phyloP scores from a whole-genome alignment of 2,329 filamentous ascomycete species.

The Ceratocystis alfenasii region DNA sequence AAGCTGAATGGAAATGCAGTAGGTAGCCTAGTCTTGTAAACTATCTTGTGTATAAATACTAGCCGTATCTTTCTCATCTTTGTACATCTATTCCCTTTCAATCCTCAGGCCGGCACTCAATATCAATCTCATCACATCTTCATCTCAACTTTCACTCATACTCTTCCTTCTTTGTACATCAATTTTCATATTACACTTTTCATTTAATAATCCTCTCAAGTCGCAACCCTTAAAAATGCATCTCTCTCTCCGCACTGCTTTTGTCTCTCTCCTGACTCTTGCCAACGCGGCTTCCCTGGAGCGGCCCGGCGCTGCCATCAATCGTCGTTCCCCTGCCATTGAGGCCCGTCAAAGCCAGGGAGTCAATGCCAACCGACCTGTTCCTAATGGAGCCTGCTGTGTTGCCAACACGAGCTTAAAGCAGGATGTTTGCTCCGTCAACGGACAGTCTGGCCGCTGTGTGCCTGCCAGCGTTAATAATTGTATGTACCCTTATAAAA shows the following conservation, averaged over 20 bases:
- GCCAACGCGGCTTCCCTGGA: slow-evolving; percentile 21
- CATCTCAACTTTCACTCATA: background rate
- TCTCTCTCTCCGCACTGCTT: slow-evolving; percentile 25
- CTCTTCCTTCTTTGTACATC: slow-evolving; percentile 17
- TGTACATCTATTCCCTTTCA: background rate
- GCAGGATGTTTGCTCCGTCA: slow-evolving; percentile 30
- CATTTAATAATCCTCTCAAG: background rate
- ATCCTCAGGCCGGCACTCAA: slow-evolving; percentile 19
- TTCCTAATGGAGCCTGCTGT: slow-evolving; percentile 30
- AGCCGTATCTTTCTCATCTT: background rate
- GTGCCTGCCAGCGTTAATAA: slow-evolving; percentile 29
- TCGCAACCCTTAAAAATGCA: slow-evolving; percentile 26
- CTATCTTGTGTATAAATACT: background rate
- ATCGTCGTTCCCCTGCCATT: slow-evolving; percentile 25
- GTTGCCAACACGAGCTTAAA: slow-evolving; percentile 30
- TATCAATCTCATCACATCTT: slow-evolving; percentile 6
- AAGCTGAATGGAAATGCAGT: background rate
- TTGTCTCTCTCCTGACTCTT: slow-evolving; percentile 27
- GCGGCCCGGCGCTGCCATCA: slow-evolving; percentile 21
- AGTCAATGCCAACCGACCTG: slow-evolving; percentile 29
- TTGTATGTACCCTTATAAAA: slow-evolving; percentile 26
- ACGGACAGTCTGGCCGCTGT: slow-evolving; percentile 29
- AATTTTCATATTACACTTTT: background rate
- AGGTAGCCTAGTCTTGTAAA: background rate
- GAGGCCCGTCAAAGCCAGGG: slow-evolving; percentile 25